Base-by-base conservation (phyloP, 2,329 filamentous ascomycete species). In the Whalleya microplaca region DNA sequence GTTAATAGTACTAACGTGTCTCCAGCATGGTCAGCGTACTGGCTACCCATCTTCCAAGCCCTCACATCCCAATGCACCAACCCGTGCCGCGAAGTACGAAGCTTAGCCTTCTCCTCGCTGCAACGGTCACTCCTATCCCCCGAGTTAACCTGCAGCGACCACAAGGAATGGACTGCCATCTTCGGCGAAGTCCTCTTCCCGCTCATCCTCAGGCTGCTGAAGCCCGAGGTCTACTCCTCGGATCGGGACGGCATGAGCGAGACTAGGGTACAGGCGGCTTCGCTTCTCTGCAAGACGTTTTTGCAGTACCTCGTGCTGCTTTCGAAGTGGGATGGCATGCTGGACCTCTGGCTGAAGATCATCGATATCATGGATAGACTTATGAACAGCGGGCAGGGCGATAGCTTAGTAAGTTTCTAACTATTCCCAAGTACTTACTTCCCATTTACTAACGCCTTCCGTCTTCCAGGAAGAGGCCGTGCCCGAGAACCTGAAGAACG, bases 11-110 rank as follows among this genome's bases (percentile, higher is more conserved):
- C 71, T 74, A 57, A 72, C 62, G 64, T 41, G 57, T 65, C 29
- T 45, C n/a, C 61, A 90, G 95, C 95, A 14, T 99, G 95, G 95
- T 92, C 92, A 48, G 92, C 95, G 8, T 99, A 99, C 73, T 99
- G 95, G 95, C 88, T 93, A 14, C 95, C 94, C 1, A 92, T 99
- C 21, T 95, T 99, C 74, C 86, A 92, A 65, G 90, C 92, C 5
- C 78, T 99, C 18, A 95, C 90, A 2, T 86, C 86, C 3, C 95
- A 99, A 75, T 97, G 93, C 74, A 91, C 91, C 51, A 99, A 98
- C 71, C 92, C 93, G 0, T 97, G 92, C 69, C 89, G 94, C 52
- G 93, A 97, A 66, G 91, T 99, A 56, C 87, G 95, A 2, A 90
- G 96, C 67, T 84, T 96, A 68, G 92, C 95, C 1, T 91, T 98